These are phyloP conservation scores for Zoysia pacifica DNA, from an alignment of 176 grass and related monocot species.

Conservation along the genomic window DNA sequence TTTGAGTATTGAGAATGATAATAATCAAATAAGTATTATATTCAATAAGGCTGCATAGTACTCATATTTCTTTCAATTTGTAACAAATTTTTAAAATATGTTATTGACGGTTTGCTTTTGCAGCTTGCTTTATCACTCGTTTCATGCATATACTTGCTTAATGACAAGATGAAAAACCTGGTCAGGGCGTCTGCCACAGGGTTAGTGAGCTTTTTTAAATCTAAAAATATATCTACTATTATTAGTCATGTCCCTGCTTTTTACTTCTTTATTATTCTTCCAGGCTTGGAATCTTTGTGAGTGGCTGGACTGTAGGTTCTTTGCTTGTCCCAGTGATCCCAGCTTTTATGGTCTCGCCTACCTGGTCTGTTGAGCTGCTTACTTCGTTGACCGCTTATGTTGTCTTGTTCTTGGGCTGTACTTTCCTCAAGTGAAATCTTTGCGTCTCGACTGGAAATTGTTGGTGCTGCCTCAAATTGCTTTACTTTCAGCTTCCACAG, in stretches of 20 bases:
- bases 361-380: constrained; percentile 82
- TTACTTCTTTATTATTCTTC: constrained; percentile 29
- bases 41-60: not conserved
- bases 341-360: constrained; percentile 51
- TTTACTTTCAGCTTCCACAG: not conserved
- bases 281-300: constrained; percentile 73
- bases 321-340: constrained; percentile 66
- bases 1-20: not conserved
- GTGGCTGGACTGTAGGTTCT: constrained; percentile 76
- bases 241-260: not conserved
- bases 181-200: constrained; percentile 71
- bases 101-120: constrained; percentile 34
- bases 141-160: constrained; percentile 89
- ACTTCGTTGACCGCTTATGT: constrained; percentile 73
- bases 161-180: constrained; percentile 88
- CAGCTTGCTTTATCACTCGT: constrained; percentile 77
- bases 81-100: not conserved
- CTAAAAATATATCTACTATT: not conserved
- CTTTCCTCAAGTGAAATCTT: constrained; percentile 62
- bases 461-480: not conserved
- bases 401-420: constrained; percentile 80
- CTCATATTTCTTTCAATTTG: not conserved
- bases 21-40: not conserved
- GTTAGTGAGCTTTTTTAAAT: constrained; percentile 49
- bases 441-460: not conserved